Conservation (phyloP, 305 asterid genomes). For the Caryopteris hybrid region DNA sequence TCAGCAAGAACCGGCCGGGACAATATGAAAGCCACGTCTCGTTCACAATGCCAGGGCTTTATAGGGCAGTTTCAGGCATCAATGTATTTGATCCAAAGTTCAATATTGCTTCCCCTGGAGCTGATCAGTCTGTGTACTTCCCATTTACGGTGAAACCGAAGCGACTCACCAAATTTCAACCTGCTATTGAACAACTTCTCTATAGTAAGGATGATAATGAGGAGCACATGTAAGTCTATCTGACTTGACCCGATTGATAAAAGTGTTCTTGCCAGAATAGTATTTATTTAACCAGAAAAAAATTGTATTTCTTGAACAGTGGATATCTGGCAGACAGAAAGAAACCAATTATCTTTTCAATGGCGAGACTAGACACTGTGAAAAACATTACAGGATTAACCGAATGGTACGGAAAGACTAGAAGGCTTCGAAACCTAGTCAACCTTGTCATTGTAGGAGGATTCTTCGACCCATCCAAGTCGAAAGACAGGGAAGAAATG, state of each 20-base stretch:
- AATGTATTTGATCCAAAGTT: slow-evolving; percentile 72
- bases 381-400: slow-evolving; percentile 72
- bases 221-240: slow-evolving; percentile 58
- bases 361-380: slow-evolving; percentile 73
- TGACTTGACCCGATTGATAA: not conserved
- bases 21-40: slow-evolving; percentile 74
- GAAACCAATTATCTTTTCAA: slow-evolving; percentile 70
- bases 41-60: slow-evolving; percentile 74
- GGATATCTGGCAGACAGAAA: slow-evolving; percentile 57
- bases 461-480: slow-evolving; percentile 57
- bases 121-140: slow-evolving; percentile 68
- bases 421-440: slow-evolving; percentile 41
- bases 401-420: slow-evolving; percentile 69
- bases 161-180: slow-evolving; percentile 40
- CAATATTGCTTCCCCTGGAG: slow-evolving; percentile 80
- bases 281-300: not conserved
- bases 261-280: not conserved
- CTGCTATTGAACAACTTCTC: slow-evolving; percentile 52
- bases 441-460: slow-evolving; percentile 81
- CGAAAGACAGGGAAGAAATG: slow-evolving; percentile 72
- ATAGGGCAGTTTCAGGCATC: slow-evolving; percentile 61
- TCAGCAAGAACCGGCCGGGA: slow-evolving; percentile 58
- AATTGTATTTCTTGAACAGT: slow-evolving; percentile 29
- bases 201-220: slow-evolving; percentile 47
- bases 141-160: slow-evolving; percentile 48